Conservation (phyloP, 78 protist genomes). For the Planoprotostelium fungivorum region DNA sequence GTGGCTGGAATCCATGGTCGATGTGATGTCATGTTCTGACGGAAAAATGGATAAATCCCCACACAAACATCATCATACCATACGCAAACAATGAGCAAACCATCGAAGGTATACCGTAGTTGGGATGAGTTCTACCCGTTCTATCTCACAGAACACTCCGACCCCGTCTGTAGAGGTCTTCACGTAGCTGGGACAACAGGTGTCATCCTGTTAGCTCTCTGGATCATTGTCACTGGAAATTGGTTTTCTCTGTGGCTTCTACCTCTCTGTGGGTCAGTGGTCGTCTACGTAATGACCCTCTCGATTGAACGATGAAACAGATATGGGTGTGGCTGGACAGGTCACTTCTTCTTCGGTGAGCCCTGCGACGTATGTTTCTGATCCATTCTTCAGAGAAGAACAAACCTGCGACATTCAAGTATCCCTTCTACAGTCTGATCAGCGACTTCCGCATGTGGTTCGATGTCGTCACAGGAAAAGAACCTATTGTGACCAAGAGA, state of each 20-base stretch:
- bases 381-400: constrained; percentile 41
- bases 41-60: too few relatives aligned
- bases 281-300: constrained; percentile 20
- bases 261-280: constrained; percentile 27
- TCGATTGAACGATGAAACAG: not conserved
- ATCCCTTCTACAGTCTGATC: constrained; percentile 33
- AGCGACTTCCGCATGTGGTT: constrained; percentile 52
- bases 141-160: constrained; percentile 64
- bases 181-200: constrained; percentile 65
- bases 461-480: constrained; percentile 38
- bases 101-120: constrained; percentile 13
- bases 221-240: constrained; percentile 6
- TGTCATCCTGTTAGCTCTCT: not conserved
- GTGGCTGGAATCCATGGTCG: too few relatives aligned
- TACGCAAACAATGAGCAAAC: too few relatives aligned
- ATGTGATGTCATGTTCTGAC: too few relatives aligned
- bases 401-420: constrained; percentile 76
- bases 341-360: constrained; percentile 63
- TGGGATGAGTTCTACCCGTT: constrained; percentile 70
- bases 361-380: not conserved
- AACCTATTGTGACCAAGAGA: too few relatives aligned
- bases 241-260: constrained; percentile 3
- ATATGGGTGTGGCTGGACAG: constrained; percentile 10
- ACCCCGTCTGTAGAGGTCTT: constrained; percentile 26
- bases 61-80: too few relatives aligned